Percentiles rank a stretch among this genome's conserved stretches.
Evolutionary conservation across 2,329 filamentous ascomycete species (phyloP).

Genomic region (Phaeosphaeriaceae sp.): DNA sequence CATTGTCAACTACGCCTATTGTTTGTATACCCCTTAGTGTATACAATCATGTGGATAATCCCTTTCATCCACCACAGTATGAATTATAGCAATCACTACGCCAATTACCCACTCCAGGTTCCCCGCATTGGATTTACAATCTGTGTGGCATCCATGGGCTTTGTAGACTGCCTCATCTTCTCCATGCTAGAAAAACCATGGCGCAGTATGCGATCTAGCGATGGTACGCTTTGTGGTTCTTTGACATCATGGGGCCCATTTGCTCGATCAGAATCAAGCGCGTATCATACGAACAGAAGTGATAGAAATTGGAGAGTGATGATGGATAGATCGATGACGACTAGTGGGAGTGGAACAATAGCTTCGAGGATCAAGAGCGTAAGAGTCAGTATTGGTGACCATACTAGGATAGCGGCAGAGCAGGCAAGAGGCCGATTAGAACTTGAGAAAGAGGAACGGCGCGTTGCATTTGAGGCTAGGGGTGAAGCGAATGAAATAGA

Average conservation of each 20-base stretch:
- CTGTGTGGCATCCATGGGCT: constrained; percentile 69
- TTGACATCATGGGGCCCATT: constrained; percentile 16
- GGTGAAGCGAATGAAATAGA: background rate
- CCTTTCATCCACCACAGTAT: constrained; percentile 71
- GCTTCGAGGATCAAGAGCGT: constrained; percentile 4
- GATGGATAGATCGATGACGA: background rate
- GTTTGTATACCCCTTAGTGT: constrained; percentile 78
- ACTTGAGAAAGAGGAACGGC: constrained; percentile 44
- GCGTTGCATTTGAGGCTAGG: constrained; percentile 6
- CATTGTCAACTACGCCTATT: constrained; percentile 72
- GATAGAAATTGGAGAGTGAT: background rate
- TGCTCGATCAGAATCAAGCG: background rate
- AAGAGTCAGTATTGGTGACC: constrained; percentile 29
- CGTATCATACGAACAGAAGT: background rate
- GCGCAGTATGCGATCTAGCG: constrained; percentile 59
- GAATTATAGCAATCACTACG: constrained; percentile 62
- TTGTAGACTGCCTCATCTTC: constrained; percentile 73
- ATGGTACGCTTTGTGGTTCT: constrained; percentile 52
- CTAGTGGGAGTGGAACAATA: background rate
- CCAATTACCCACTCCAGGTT: constrained; percentile 60
- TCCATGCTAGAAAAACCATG: constrained; percentile 74
- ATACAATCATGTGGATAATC: constrained; percentile 73
- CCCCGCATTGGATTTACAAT: constrained; percentile 63
- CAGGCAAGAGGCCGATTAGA: constrained; percentile 48
- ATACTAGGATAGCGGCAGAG: constrained; percentile 39